Evolutionary conservation across 139 green algal species (phyloP).

Genomic region (Yamagishiella unicocca): DNA sequence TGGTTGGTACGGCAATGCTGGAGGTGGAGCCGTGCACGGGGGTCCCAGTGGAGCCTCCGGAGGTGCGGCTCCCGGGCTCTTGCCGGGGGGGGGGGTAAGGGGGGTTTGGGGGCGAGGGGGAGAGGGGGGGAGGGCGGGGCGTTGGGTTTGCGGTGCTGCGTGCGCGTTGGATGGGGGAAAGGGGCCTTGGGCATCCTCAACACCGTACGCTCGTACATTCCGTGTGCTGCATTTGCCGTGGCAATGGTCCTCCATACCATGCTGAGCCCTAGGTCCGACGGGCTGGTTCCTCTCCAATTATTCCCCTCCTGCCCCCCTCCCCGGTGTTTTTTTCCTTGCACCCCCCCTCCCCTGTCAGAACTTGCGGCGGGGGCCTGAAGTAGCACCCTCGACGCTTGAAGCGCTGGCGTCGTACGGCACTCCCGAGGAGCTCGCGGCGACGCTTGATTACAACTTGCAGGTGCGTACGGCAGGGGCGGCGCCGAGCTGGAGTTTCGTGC

Average conservation of each 20-base stretch:
- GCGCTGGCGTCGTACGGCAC: slow-evolving; percentile 9
- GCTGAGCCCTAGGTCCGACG: too few relatives aligned
- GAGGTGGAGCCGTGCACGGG: not conserved
- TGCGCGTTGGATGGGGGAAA: not conserved
- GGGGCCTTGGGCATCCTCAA: too few relatives aligned
- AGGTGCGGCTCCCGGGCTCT: too few relatives aligned
- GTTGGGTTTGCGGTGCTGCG: not conserved
- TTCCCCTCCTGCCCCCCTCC: not conserved
- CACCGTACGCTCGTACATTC: too few relatives aligned
- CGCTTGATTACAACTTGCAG: not conserved
- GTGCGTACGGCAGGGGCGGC: not conserved
- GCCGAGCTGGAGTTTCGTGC: too few relatives aligned
- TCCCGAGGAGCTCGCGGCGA: not conserved
- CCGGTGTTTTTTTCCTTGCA: not conserved
- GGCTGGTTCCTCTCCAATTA: too few relatives aligned
- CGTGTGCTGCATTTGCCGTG: too few relatives aligned
- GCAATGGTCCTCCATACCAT: too few relatives aligned
- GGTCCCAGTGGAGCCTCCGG: not conserved
- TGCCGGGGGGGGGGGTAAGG: too few relatives aligned
- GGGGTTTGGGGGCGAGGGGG: too few relatives aligned
- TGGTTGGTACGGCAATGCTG: slow-evolving; percentile 6
- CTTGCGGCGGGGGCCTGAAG: not conserved
- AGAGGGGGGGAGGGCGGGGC: not conserved
- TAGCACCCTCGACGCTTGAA: slow-evolving; percentile 27
- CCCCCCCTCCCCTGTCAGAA: not conserved